Base-by-base conservation (phyloP, 169 alveolate species). In the Blepharisma undulans region DNA sequence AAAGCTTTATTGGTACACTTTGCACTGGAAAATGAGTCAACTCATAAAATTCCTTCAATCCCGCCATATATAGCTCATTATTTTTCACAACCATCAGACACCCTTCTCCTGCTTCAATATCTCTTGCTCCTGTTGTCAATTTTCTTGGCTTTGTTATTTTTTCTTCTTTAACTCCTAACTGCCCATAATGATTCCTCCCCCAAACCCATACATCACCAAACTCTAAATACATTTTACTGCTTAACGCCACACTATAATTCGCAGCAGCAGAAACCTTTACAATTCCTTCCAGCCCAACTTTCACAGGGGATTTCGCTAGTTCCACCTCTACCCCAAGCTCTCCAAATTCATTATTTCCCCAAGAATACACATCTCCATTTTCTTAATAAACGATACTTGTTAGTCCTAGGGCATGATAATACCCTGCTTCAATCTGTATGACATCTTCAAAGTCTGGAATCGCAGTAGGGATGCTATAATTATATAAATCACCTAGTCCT, bases 151-250 rank as follows among this genome's bases (percentile, higher is more conserved):
- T 34, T 1, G 8, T 0, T 6, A 82, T 6, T n/a, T 32, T 60
- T 36, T 82, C 89, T 22, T 82, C 30, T 22, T 66, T 66, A 60
- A 86, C 66, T 27, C 91, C 91, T 86, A 86, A 32, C 34, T 86
- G 80, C 8, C 33, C 72, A 72, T 72, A 29, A 32, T 61, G 80
- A 72, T 86, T 86, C 87, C 74, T 95, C 33, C 95, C 97, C 97
- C 97, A 95, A 76, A 91, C 90, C 77, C 66, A 95, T 19, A 95
- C 91, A 16, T 87, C 88, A 32, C 97, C 97, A 48, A 48, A 48
- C 7, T 48, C 66, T 48, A 48, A 48, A 48, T 48, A 48, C 66
- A 3, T 2, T 14, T 80, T 94, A 25, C 94, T 92, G 66, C 93
- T 88, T 30, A 95, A 90, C n/a, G 97, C 97, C 0, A 90, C 95